Conservation (phyloP, 2,329 filamentous ascomycete genomes). For the Dactylellina leptospora region DNA sequence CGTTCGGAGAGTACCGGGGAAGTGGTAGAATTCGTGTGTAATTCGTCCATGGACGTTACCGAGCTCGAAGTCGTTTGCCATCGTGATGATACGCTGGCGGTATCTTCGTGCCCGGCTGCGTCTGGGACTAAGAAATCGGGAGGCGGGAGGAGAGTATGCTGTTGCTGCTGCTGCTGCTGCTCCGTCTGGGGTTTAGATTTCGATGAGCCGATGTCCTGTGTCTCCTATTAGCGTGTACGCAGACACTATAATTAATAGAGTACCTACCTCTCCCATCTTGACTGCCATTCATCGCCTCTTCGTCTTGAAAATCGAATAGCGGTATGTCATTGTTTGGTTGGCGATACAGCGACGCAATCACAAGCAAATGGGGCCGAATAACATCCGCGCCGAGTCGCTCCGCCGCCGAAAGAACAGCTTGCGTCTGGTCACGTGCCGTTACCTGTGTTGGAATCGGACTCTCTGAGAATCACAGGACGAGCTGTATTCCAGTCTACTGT, state of each 20-base stretch:
- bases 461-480: no score
- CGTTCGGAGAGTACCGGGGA: slow-evolving; percentile 40
- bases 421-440: slow-evolving; percentile 16
- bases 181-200: slow-evolving; percentile 19
- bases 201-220: slow-evolving; percentile 29
- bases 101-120: slow-evolving; percentile 2
- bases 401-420: slow-evolving; percentile 21
- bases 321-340: slow-evolving; percentile 19
- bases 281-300: slow-evolving; percentile 12
- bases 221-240: not conserved
- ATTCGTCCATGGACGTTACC: slow-evolving; percentile 22
- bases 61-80: slow-evolving; percentile 32
- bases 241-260: not conserved
- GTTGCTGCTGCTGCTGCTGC: slow-evolving; percentile 24
- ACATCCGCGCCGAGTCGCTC: not conserved
- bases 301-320: not conserved
- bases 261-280: slow-evolving; percentile 37
- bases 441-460: no score
- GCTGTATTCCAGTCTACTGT: no score
- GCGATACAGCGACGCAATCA: slow-evolving; percentile 9
- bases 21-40: slow-evolving; percentile 24
- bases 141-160: slow-evolving; percentile 34
- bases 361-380: no score
- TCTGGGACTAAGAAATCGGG: slow-evolving; percentile 49
- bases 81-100: not conserved